Evolutionary conservation across 164 flowering plant species (phyloP), one percentile per base, ranked within the genome.

Genomic region (Taxillus chinensis): DNA sequence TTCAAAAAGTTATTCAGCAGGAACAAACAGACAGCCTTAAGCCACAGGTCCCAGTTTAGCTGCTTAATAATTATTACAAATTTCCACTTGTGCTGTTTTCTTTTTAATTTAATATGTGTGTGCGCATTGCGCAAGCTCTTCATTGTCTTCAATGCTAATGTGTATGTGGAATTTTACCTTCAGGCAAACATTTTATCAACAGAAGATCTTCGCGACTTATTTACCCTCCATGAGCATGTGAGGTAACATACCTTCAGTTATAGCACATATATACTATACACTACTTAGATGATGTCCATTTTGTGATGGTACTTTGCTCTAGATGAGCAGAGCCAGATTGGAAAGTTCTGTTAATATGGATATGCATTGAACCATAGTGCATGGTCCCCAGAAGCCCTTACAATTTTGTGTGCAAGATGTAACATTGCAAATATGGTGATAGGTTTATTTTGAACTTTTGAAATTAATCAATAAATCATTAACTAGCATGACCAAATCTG

Each of bases 1-100:
- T 95, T 63, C 99, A 91, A 74, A 91, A 91, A 75, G 96, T 95
- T 59, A 95, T 95, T 73, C 99, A 95, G 71, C 82, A 75, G 60
- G 99, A 91, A 69, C 83, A 83, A 65, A 68, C 50, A n/a, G 95
- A 89, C 45, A 68, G 57, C 64, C 53, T 43, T 14, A 67, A 58
- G 51, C 38, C 75, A 45, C 83, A 85, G 88, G 90, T 85, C 51
- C 45, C 41, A 39, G 16, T 43, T 52, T 66, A 68, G 17, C 54
- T 40, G 45, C 46, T 27, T 43, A 9, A 43, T 43, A 5, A 43
- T 43, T 43, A 7, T 53, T 53, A 7, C 14, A 8, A 7, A 7
- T 53, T 13, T 14, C 13, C 37, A 14, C 7, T 54, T 41, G 67
- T n/a, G 38, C 9, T 62, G 3, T 53, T 59, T 41, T 38, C 2